phyloP scores from a whole-genome alignment of 2,329 filamentous ascomycete species.

The Talaromyces amestolkiae region DNA sequence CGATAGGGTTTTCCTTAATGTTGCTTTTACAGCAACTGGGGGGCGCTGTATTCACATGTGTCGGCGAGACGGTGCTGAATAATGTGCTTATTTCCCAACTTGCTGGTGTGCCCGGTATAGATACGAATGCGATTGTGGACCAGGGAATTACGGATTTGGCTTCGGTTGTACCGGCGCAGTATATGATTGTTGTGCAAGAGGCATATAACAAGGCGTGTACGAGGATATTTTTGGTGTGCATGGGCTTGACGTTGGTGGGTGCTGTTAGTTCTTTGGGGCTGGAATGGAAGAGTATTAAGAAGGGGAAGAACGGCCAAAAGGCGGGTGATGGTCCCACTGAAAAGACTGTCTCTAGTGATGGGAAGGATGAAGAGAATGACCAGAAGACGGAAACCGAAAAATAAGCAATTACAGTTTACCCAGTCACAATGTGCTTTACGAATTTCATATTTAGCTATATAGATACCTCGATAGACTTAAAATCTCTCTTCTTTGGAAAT shows the following conservation, averaged over 20 bases:
- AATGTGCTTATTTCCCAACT: constrained; percentile 22
- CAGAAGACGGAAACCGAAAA: background rate
- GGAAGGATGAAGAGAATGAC: background rate
- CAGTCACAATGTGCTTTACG: background rate
- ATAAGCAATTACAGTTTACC: background rate
- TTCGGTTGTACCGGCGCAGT: background rate
- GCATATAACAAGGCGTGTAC: constrained; percentile 15
- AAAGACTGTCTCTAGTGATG: background rate
- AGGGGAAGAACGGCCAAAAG: constrained; percentile 15
- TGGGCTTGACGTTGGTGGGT: constrained; percentile 6
- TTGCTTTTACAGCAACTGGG: constrained; percentile 28
- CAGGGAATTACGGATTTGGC: constrained; percentile 6
- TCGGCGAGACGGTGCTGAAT: constrained; percentile 27
- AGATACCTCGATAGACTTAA: background rate
- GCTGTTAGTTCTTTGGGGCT: constrained; percentile 11
- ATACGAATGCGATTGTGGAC: constrained; percentile 3
- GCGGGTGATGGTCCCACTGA: background rate
- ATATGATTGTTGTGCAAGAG: constrained; percentile 6
- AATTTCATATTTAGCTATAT: background rate
- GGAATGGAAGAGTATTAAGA: constrained; percentile 20
- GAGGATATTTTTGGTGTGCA: constrained; percentile 1
- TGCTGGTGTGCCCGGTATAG: constrained; percentile 30
- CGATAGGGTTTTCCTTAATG: constrained; percentile 28
- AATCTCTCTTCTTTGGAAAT: background rate
- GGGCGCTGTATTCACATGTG: constrained; percentile 26